Percentiles rank a stretch among this genome's conserved stretches.
Evolutionary conservation across 805 yeast species (phyloP).

Genomic region (Candida odintsovae): DNA sequence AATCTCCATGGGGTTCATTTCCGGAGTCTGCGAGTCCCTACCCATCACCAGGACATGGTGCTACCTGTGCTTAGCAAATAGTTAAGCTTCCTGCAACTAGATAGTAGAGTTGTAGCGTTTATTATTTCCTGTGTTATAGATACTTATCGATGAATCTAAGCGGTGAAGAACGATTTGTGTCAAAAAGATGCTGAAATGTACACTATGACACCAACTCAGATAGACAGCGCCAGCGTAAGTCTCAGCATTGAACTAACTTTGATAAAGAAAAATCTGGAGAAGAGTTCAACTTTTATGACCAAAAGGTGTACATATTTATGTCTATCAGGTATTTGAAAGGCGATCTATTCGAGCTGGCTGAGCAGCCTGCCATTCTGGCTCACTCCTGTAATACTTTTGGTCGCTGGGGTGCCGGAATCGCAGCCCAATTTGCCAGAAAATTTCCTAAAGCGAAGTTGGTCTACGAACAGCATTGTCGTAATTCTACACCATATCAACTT

Average conservation of each 20-base stretch:
- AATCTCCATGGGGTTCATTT: no score
- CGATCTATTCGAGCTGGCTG: conserved; percentile 41
- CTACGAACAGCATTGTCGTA: conserved; percentile 31
- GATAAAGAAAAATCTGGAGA: not conserved
- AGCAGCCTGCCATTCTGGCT: conserved; percentile 44
- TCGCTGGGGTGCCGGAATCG: conserved; percentile 83
- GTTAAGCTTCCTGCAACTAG: not conserved
- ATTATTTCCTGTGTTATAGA: no score
- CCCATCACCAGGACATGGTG: no score
- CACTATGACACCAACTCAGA: no score
- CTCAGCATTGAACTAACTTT: not conserved
- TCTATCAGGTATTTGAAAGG: conserved; percentile 43
- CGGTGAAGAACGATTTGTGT: no score
- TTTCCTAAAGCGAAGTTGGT: conserved; percentile 52
- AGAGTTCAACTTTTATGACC: no score
- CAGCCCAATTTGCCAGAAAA: conserved; percentile 44
- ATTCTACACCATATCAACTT: conserved; percentile 26
- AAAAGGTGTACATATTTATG: not conserved
- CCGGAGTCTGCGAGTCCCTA: no score
- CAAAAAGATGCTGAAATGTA: no score
- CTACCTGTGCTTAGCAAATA: no score
- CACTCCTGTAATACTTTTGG: conserved; percentile 83
- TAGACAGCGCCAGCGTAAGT: conserved; percentile 1
- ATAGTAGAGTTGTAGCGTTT: not conserved
- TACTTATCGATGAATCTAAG: no score